Base-by-base conservation (phyloP, 495 filamentous ascomycete species). In the Parathielavia hyrcaniae region DNA sequence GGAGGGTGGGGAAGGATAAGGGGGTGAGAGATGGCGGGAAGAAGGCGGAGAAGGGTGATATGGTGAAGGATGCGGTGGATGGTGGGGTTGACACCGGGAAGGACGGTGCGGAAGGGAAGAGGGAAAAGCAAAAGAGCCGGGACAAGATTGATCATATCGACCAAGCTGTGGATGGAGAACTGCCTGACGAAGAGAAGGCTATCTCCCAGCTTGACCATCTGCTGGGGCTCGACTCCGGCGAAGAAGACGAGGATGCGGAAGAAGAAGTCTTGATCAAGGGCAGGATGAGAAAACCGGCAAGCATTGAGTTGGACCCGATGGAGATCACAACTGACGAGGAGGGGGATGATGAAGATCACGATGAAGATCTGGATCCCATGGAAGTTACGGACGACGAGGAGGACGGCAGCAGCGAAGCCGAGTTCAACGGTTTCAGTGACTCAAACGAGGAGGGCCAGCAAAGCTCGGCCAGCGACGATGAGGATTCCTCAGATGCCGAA, bases 241-340 rank as follows among this genome's bases (percentile, higher is more conserved):
- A 63, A 4, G 53, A 63, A 11, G 46, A 50, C 1, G 49, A 47
- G 10, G n/a, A 64, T 12, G 50, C 50, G 2, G 57, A 59, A 12
- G 58, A 66, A 0, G 50, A 52, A 52, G 36, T 55, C 14, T 50
- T 65, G 16, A 58, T 58, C 13, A 43, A 64, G 26, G 50, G 59
- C 17, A 7, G 46, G 20, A 32, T 26, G 20, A 50, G 23, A 23
- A 59, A 53, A 32, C 46, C 46, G 38, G 17, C 47, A 41, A 50
- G 44, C 36, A 59, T 49, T 64, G 52, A 65, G 53, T 48, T 69
- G 17, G 59, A 57, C 46, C 57, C 69, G 0, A 61, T 61, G 55
- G 55, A 66, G 26, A 65, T 65, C 49, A 62, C 63, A 26, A 50
- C 53, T 23, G 64, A 64, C 14, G 63, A 61, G 50, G 66, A 65